Conservation (phyloP, 495 filamentous ascomycete genomes). For the Penicillium roqueforti region DNA sequence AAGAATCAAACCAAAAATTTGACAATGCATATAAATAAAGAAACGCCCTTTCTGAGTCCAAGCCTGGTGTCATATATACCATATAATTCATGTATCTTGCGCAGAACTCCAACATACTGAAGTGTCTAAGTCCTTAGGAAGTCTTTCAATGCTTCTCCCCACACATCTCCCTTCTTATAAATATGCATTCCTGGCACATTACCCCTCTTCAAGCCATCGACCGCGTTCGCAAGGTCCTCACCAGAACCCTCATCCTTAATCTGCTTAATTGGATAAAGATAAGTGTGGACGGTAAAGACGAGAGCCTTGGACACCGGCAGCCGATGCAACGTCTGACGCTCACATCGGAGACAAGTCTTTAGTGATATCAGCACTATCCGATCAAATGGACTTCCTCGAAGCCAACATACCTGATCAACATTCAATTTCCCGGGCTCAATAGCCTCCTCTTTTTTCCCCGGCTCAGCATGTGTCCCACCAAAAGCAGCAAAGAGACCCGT, state of each 20-base stretch:
- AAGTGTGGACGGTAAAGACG: constrained; percentile 78
- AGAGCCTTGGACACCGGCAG: constrained; percentile 61
- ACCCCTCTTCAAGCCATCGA: constrained; percentile 67
- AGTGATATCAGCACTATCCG: not conserved
- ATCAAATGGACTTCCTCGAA: not conserved
- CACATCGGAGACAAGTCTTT: constrained; percentile 59
- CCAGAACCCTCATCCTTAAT: constrained; percentile 67
- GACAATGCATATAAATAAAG: constrained; percentile 2
- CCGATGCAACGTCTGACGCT: constrained; percentile 74
- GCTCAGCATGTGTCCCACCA: constrained; percentile 34
- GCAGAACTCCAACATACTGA: not conserved
- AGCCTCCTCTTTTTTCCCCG: constrained; percentile 41
- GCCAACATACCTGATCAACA: constrained; percentile 42
- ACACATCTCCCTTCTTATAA: constrained; percentile 66
- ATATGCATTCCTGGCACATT: constrained; percentile 62
- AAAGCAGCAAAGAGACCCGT: constrained; percentile 52
- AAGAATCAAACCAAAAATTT: constrained; percentile 1
- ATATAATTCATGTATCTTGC: not conserved
- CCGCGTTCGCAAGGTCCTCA: constrained; percentile 60
- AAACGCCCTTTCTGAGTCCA: not conserved
- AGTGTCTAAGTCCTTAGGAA: constrained; percentile 45
- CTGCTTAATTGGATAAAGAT: constrained; percentile 61
- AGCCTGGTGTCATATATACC: not conserved
- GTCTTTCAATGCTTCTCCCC: constrained; percentile 59
- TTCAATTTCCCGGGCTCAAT: constrained; percentile 43